Percentiles rank a stretch among this genome's conserved stretches.
Conservation (phyloP, 2,329 filamentous ascomycete species). For the Phaeosphaeriaceae sp. region DNA sequence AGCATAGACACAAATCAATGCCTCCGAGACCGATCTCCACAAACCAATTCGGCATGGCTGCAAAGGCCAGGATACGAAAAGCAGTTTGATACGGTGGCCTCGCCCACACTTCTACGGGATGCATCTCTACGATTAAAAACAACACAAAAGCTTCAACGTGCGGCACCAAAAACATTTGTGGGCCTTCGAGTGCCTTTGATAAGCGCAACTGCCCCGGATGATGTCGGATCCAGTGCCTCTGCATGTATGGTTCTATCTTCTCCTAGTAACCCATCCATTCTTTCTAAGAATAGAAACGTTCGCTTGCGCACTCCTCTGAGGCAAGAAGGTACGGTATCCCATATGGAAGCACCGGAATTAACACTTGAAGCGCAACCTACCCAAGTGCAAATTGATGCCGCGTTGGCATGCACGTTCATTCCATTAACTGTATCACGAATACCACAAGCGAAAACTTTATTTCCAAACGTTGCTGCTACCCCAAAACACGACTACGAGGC, state of each 20-base stretch:
- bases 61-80: slow-evolving; percentile 22
- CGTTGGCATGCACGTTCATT: neutral
- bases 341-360: neutral
- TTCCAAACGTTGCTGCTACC: neutral
- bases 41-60: slow-evolving; percentile 31
- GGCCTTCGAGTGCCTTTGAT: slow-evolving; percentile 2
- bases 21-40: slow-evolving; percentile 14
- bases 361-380: neutral
- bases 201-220: slow-evolving; percentile 6
- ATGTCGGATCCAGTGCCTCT: slow-evolving; percentile 28
- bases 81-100: slow-evolving; percentile 13
- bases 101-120: slow-evolving; percentile 25
- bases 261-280: neutral
- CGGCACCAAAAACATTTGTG: slow-evolving; percentile 21
- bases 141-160: slow-evolving; percentile 18
- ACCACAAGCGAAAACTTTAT: neutral
- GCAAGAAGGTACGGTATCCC: neutral
- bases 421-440: neutral
- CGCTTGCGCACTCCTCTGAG: too few species aligned
- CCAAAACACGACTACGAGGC: neutral
- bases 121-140: slow-evolving; percentile 7
- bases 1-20: slow-evolving; percentile 20
- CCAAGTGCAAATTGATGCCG: neutral
- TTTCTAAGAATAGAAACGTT: too few species aligned
- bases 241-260: slow-evolving; percentile 34